Conservation (phyloP, 192 early-diverging fungal genomes). For the Phycomyces blakesleeanus region DNA sequence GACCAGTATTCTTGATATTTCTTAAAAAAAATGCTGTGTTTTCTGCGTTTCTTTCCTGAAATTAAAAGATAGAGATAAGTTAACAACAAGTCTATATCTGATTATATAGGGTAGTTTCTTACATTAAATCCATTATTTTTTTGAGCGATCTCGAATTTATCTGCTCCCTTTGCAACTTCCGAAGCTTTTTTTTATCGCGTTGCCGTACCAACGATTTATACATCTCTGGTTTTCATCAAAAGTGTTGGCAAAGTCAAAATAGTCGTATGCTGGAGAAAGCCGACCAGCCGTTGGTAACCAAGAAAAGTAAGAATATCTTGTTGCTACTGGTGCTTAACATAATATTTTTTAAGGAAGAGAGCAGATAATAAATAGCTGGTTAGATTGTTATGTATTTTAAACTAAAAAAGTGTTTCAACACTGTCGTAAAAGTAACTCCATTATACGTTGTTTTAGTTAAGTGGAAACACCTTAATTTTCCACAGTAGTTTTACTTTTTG, state of each 20-base stretch:
- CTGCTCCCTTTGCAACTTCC: background rate
- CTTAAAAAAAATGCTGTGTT: background rate
- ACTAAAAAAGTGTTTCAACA: too few species aligned
- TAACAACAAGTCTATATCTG: background rate
- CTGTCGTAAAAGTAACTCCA: too few species aligned
- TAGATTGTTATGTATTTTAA: too few species aligned
- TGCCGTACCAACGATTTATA: background rate
- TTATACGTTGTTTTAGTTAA: too few species aligned
- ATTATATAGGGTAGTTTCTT: conserved; percentile 10
- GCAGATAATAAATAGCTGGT: too few species aligned
- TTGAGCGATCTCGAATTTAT: background rate
- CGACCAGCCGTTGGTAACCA: background rate
- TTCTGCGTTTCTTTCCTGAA: conserved; percentile 7
- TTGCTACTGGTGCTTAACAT: background rate
- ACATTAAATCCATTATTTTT: conserved; percentile 8
- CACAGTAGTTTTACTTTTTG: too few species aligned
- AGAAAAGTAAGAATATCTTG: background rate
- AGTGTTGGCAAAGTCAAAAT: background rate
- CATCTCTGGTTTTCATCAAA: background rate
- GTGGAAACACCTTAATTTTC: too few species aligned
- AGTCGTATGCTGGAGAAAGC: background rate
- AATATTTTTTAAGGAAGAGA: too few species aligned
- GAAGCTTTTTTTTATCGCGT: background rate
- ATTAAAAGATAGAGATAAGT: background rate
- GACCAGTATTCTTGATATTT: conserved; percentile 6